phyloP scores from a whole-genome alignment of 2,329 filamentous ascomycete genomes.

The Alternaria brassicicola region DNA sequence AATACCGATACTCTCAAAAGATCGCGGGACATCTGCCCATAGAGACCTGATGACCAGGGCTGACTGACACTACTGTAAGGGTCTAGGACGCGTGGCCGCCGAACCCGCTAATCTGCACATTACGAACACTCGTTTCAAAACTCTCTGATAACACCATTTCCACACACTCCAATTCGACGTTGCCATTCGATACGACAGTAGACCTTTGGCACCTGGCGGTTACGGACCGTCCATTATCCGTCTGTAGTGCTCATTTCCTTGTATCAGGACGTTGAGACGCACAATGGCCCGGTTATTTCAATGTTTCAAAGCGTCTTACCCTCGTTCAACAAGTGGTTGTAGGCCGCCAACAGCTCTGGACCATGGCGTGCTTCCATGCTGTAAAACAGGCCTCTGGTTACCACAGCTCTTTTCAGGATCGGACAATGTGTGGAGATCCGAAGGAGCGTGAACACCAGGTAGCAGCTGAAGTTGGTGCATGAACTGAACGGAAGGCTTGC shows the following conservation, averaged over 20 bases:
- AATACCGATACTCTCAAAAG: not conserved
- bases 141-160: not conserved
- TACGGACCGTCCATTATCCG: not conserved
- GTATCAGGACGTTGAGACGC: not conserved
- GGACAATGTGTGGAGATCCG: conserved; percentile 17
- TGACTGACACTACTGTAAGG: not conserved
- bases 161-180: not conserved
- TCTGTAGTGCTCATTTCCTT: not conserved
- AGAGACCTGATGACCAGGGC: not conserved
- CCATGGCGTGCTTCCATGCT: not conserved
- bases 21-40: not conserved
- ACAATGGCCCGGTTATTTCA: conserved; percentile 5
- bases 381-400: not conserved
- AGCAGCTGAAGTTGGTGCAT: not conserved
- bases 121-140: not conserved
- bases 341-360: not conserved
- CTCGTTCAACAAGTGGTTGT: not conserved
- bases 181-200: not conserved
- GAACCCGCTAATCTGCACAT: not conserved
- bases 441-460: conserved; percentile 1
- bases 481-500: not conserved
- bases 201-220: not conserved
- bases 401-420: not conserved
- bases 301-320: not conserved
- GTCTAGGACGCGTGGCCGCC: not conserved